These are phyloP conservation scores for Morella rubra DNA, from an alignment of 306 rosid species.

Conservation along the genomic window DNA sequence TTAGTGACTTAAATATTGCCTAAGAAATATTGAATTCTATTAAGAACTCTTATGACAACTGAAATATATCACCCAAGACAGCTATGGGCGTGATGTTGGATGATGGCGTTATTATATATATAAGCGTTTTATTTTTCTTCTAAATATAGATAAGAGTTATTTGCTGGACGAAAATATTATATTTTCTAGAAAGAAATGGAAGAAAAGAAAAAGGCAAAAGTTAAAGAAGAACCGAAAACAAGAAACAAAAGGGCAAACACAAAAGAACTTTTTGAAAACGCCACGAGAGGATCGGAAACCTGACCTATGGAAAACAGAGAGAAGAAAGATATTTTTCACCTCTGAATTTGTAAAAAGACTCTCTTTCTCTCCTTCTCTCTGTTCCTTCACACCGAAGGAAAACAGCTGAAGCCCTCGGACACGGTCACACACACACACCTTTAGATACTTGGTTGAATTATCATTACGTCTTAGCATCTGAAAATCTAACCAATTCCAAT, in stretches of 20 bases:
- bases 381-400: slow-evolving; percentile 17
- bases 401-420: neutral
- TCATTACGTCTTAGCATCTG: neutral
- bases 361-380: neutral
- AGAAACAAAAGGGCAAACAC: neutral
- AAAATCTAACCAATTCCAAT: neutral
- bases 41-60: no score
- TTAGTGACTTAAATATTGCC: no score
- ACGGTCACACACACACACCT: neutral
- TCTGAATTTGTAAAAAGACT: slow-evolving; percentile 9
- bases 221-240: neutral
- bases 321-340: slow-evolving; percentile 2
- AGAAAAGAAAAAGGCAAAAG: neutral
- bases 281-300: slow-evolving; percentile 9
- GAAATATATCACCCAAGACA: neutral
- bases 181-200: neutral
- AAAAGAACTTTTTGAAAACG: slow-evolving; percentile 18
- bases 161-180: no score
- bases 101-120: neutral
- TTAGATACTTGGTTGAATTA: neutral
- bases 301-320: neutral
- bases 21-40: no score
- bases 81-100: neutral
- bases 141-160: no score
- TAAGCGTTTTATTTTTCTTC: no score